Base-by-base conservation (phyloP, 208 protist species). In the Trypanosomatidae sp. region DNA sequence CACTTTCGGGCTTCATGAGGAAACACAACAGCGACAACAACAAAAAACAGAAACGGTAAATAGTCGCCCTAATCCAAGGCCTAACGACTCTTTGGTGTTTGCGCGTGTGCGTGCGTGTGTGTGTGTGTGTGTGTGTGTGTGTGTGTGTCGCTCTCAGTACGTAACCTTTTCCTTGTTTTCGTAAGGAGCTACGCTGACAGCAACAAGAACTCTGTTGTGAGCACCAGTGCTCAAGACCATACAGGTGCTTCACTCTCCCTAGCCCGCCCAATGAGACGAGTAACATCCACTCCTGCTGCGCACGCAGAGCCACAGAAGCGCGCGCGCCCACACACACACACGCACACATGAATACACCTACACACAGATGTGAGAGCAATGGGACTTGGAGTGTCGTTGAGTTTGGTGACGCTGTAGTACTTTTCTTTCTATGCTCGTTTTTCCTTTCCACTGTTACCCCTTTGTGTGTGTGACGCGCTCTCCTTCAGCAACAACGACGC, bases 111-210 rank as follows among this genome's bases (percentile, higher is more conserved):
- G 9, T 7, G n/a, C 1, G 9, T n/a, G 28, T 62, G 56, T 50
- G 12, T 62, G 56, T 62, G 17, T 43, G 19, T n/a, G 3, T 36
- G 60, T 50, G n/a, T 47, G n/a, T 33, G 41, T 25, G 62, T 67
- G 19, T 19, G 25, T 28, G n/a, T 50, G 41, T 12, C 13, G 36
- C 25, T 17, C 43, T 19, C 25, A 9, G 28, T 15, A 44, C 33
- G 12, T 39, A 30, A 41, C 44, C 15, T 9, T 36, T 22, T 53
- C 30, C 28, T 43, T 72, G 30, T 68, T 75, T 73, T 49, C 66
- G 66, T 78, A 65, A 49, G 62, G 43, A 56, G 50, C 43, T 17
- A 36, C 44, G 19, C 59, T 67, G 73, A 70, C 58, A 73, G 30
- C 55, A 43, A 17, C 39, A 65, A 30, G 7, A 44, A 9, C 22